Evolutionary conservation across 257 asterid genomes (phyloP).

Genomic region (Solanum sitiens): DNA sequence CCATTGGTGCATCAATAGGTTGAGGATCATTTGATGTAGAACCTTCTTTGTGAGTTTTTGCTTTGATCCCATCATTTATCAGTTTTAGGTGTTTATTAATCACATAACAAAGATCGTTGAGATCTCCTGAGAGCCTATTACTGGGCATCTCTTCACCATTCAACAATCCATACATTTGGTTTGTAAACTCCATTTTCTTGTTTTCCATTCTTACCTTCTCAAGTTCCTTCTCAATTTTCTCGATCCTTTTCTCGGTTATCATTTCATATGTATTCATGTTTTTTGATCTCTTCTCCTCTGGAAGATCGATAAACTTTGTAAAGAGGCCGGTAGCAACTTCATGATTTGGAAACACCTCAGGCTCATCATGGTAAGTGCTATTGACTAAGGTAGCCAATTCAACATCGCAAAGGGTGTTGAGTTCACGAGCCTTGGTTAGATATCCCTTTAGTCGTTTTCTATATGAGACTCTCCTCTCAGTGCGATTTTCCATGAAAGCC

Average conservation of each 20-base stretch:
- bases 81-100: neutral
- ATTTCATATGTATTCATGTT: neutral
- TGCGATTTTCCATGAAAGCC: neutral
- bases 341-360: neutral
- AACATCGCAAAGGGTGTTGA: neutral
- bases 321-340: neutral
- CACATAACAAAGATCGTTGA: neutral
- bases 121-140: accelerated
- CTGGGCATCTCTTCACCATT: neutral
- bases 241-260: neutral
- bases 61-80: neutral
- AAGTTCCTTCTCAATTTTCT: neutral
- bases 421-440: neutral
- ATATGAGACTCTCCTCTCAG: neutral
- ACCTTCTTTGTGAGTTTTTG: neutral
- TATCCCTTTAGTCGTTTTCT: neutral
- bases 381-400: neutral
- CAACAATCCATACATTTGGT: neutral
- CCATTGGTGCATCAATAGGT: too few relatives aligned
- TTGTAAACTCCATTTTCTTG: neutral
- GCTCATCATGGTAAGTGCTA: neutral
- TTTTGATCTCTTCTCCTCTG: neutral
- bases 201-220: neutral
- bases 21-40: neutral
- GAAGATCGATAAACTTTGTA: neutral